Conservation (phyloP, 768 basidiomycete genomes). For the Phaeotremella skinneri region DNA sequence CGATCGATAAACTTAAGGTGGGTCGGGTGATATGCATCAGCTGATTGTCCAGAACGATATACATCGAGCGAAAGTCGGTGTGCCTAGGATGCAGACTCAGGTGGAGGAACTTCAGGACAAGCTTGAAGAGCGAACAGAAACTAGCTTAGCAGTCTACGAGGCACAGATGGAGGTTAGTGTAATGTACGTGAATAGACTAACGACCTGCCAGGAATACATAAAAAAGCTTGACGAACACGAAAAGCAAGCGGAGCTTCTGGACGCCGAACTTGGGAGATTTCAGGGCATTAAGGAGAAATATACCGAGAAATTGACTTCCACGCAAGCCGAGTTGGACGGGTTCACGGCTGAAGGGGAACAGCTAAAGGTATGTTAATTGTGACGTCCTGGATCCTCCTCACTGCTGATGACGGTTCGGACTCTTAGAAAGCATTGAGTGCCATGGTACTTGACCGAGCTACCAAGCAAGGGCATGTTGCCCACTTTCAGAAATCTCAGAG, state of each 20-base stretch:
- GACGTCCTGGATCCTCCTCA: background rate
- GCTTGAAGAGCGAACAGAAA: slow-evolving; percentile 6
- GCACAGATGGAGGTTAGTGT: slow-evolving; percentile 9
- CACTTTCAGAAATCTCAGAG: slow-evolving; percentile 6
- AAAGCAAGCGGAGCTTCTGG: slow-evolving; percentile 56
- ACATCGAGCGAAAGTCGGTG: background rate
- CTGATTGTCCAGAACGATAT: background rate
- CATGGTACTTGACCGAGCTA: background rate
- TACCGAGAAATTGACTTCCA: slow-evolving; percentile 54
- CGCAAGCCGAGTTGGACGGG: slow-evolving; percentile 57
- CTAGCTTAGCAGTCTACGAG: background rate
- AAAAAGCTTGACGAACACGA: slow-evolving; percentile 59
- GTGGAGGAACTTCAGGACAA: slow-evolving; percentile 11
- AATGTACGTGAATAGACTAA: slow-evolving; percentile 10
- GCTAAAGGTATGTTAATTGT: slow-evolving; percentile 57
- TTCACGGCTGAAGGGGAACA: slow-evolving; percentile 58
- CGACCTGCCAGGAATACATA: slow-evolving; percentile 57
- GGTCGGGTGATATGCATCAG: background rate
- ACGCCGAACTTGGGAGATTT: slow-evolving; percentile 57
- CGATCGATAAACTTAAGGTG: slow-evolving; percentile 5
- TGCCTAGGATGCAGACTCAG: background rate
- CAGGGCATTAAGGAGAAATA: slow-evolving; percentile 45
- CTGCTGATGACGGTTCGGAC: slow-evolving; percentile 61
- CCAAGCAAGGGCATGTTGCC: background rate
- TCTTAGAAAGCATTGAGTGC: slow-evolving; percentile 9